Base-by-base conservation (phyloP, 1,284 basidiomycete species). In the Schizophyllum commune region DNA sequence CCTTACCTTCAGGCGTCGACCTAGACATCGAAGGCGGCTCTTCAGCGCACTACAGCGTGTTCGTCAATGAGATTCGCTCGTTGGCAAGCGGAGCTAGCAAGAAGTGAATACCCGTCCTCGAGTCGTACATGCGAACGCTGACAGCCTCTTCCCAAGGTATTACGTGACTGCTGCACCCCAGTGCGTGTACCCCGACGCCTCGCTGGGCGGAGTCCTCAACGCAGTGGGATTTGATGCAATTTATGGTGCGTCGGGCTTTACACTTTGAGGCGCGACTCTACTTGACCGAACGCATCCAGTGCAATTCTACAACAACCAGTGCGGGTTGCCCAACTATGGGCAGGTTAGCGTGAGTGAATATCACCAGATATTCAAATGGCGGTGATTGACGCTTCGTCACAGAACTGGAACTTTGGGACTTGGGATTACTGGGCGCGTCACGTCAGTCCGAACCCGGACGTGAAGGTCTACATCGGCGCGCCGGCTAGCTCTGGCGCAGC, bases 11-110 rank as follows among this genome's bases (percentile, higher is more conserved):
- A 87, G 34, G 85, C 17, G 77, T 88, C 58, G 85, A 88, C 68
- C 75, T 88, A 52, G 85, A 87, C 68, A 86, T 88, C 66, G 85
- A 88, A 71, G 78, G 79, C 47, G 85, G 86, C 13, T 71, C 75
- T n/a, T 77, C 79, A n/a, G 73, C 73, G 19, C 75, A 79, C 47
- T 87, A 86, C 69, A 75, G 76, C 7, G 77, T 83, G 1, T 88
- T 88, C 65, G 78, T 88, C 20, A 85, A 80, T 61, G 72, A 77
- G 62, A 79, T 86, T 57, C 81, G 82, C 11, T 79, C 82, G 5
- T 72, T 83, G 56, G 71, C 81, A 47, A 75, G 68, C 59, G 76
- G 78, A 51, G 78, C 79, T 9, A 79, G 75, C 68, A 86, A 86
- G 71, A 74, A 75, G 84, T 86, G n/a, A 63, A 62, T 74, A 69